phyloP scores from a whole-genome alignment of 129 eudicot genomes.

The Chrysanthemum seticuspe region DNA sequence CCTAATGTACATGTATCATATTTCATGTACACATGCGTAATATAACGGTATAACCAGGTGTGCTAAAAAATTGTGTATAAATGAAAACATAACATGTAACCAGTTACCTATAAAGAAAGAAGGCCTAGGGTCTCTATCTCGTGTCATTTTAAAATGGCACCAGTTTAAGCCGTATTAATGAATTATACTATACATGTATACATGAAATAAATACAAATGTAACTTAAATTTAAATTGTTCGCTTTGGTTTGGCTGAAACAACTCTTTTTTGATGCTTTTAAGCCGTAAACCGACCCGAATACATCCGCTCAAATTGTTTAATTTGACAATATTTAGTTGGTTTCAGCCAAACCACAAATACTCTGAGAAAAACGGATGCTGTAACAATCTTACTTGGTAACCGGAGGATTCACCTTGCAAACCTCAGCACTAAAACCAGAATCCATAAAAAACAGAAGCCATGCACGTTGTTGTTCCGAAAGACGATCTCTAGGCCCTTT shows the following conservation, averaged over 20 bases:
- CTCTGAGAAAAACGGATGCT: neutral
- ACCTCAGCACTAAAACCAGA: conserved; percentile 81
- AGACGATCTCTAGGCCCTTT: conserved; percentile 93
- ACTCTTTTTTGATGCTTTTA: neutral
- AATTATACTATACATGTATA: neutral
- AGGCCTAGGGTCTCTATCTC: neutral
- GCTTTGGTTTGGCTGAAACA: neutral
- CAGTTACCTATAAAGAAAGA: too few relatives aligned
- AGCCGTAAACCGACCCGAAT: neutral
- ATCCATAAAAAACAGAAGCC: conserved; percentile 85
- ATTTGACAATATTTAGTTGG: neutral
- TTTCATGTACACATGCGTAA: too few relatives aligned
- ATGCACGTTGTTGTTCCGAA: conserved; percentile 94
- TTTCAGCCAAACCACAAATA: neutral
- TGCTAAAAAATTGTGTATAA: too few relatives aligned
- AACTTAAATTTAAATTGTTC: neutral
- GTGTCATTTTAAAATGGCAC: neutral
- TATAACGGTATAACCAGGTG: too few relatives aligned
- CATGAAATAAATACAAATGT: neutral
- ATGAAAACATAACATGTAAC: too few relatives aligned
- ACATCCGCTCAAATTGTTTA: neutral
- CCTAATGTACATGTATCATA: too few relatives aligned
- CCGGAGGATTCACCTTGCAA: conserved; percentile 77
- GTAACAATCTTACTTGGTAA: conserved; percentile 20
- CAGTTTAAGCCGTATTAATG: neutral